Evolutionary conservation across 441 rosid species (phyloP), one percentile per base, ranked within the genome.

Genomic region (Macaranga tanarius): DNA sequence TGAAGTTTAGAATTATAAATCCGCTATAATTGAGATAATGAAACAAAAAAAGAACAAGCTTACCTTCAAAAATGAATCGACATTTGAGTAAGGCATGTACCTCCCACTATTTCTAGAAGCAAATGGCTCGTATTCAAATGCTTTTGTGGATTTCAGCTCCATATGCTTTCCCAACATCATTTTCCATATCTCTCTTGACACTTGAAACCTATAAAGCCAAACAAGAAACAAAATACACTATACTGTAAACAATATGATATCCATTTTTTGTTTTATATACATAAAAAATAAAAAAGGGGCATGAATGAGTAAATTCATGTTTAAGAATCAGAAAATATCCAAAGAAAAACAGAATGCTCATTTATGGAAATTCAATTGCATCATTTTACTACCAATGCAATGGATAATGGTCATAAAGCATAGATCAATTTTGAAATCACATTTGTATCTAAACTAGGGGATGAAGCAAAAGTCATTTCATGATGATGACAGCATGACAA

Each of bases 61-160:
- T 71, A 77, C 84, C 81, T 77, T 80, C 74, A 80, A 65, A 73
- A 80, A 80, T 44, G 79, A 77, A 72, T 80, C 84, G 7, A 80
- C 79, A 25, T 67, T 77, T 16, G 79, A 80, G 64, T 80, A 80
- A 51, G 80, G 84, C 81, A 60, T 45, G 45, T 80, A 77, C 69
- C 76, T 80, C 72, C 81, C 78, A 56, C 79, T 70, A n/a, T 61
- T 80, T 52, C 79, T 77, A 38, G 70, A 58, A 65, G 76, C 67
- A 68, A 77, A 80, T 50, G 59, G 79, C 54, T 77, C 79, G 22
- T 58, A 75, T 23, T 67, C 76, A 65, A 67, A 34, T 26, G 72
- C 56, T 66, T 68, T 60, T 69, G 66, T 19, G 44, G n/a, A 28
- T 59, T 63, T 75, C 59, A 65, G 69, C 51, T 80, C 81, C 74